phyloP scores from a whole-genome alignment of 345 rosid genomes.

The Toxicodendron radicans region DNA sequence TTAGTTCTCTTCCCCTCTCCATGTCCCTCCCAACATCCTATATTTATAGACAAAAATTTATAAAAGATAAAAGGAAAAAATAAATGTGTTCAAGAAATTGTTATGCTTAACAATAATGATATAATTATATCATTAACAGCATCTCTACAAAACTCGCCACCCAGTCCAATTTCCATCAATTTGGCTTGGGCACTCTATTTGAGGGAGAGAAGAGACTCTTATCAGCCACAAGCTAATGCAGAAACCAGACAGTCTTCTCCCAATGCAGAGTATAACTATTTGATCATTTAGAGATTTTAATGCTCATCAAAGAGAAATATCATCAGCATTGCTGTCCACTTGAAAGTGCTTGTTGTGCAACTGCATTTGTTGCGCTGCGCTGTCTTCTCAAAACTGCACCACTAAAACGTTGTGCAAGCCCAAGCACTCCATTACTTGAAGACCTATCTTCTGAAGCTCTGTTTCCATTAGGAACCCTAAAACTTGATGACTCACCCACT shows the following conservation, averaged over 20 bases:
- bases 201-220: neutral
- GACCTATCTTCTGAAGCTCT: conserved; percentile 26
- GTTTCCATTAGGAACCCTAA: conserved; percentile 26
- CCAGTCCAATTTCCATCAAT: conserved; percentile 10
- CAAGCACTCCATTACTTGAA: conserved; percentile 24
- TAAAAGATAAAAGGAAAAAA: neutral
- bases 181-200: conserved; percentile 16
- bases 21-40: neutral
- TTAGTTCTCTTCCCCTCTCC: neutral
- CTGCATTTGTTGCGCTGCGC: conserved; percentile 38
- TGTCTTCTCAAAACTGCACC: conserved; percentile 37
- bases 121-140: conserved; percentile 2
- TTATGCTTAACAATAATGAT: conserved; percentile 12
- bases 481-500: conserved; percentile 30
- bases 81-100: neutral
- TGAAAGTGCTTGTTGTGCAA: conserved; percentile 33
- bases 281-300: conserved; percentile 3
- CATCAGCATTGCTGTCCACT: conserved; percentile 32
- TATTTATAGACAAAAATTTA: conserved; percentile 1
- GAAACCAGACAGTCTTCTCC: neutral
- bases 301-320: neutral
- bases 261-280: neutral
- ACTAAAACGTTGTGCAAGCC: conserved; percentile 23
- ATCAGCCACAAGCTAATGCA: neutral
- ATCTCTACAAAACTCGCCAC: conserved; percentile 37